phyloP scores from a whole-genome alignment of 2,329 filamentous ascomycete species.

The Colletotrichum chrysophilum region DNA sequence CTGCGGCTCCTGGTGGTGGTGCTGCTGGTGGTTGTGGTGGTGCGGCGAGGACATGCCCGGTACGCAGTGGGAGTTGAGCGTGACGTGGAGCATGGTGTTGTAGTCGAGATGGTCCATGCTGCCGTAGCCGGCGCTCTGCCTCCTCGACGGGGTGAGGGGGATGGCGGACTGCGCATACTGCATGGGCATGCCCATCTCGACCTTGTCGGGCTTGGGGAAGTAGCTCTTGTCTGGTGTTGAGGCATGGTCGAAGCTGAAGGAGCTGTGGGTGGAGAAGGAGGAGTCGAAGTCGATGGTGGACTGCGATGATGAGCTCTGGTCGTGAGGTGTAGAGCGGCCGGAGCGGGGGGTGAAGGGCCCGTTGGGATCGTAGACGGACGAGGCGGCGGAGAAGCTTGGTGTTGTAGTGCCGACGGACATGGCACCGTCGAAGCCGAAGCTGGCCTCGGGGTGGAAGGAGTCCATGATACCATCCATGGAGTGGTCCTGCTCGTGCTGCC shows the following conservation, averaged over 20 bases:
- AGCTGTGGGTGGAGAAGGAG: constrained; percentile 29
- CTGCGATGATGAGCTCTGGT: constrained; percentile 17
- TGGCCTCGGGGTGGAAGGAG: constrained; percentile 17
- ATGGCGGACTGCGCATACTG: constrained; percentile 7
- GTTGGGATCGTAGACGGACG: constrained; percentile 46
- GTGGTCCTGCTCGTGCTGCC: constrained; percentile 18
- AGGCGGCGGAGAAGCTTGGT: constrained; percentile 31
- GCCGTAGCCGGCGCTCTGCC: constrained; percentile 16
- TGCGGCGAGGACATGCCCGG: constrained; percentile 17
- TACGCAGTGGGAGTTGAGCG: constrained; percentile 21
- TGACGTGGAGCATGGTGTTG: constrained; percentile 40
- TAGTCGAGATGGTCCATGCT: constrained; percentile 38
- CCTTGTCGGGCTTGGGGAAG: constrained; percentile 17
- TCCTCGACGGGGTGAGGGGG: constrained; percentile 16
- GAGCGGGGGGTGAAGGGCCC: constrained; percentile 50
- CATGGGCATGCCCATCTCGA: constrained; percentile 14
- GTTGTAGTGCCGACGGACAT: constrained; percentile 20
- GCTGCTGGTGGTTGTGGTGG: neutral
- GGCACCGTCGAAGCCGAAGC: constrained; percentile 21
- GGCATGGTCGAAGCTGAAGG: constrained; percentile 25
- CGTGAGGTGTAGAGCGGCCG: constrained; percentile 47
- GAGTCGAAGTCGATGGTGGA: constrained; percentile 42
- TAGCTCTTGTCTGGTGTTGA: constrained; percentile 16
- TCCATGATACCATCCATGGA: constrained; percentile 22
- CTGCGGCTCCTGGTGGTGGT: neutral